Evolutionary conservation across 768 basidiomycete genomes (phyloP).

Genomic region (Neoboletus brunneissimus): DNA sequence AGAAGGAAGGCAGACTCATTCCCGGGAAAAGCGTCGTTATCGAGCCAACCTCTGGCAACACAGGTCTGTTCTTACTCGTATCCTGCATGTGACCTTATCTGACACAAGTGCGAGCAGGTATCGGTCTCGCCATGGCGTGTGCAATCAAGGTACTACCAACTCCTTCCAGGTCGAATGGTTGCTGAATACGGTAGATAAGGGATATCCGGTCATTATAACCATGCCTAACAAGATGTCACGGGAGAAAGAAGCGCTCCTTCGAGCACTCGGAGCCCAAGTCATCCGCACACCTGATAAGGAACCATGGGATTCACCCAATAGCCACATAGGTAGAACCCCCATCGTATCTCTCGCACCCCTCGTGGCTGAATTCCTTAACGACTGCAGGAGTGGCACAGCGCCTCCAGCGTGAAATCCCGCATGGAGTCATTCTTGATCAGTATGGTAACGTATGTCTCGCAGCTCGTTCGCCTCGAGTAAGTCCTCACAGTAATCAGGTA

Average conservation of each 20-base stretch:
- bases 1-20: slow-evolving; percentile 78
- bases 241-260: slow-evolving; percentile 91
- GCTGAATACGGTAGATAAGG: slow-evolving; percentile 86
- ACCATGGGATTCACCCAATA: slow-evolving; percentile 84
- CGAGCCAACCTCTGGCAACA: slow-evolving; percentile 94
- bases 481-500: slow-evolving; percentile 36
- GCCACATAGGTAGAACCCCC: slow-evolving; percentile 80
- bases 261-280: slow-evolving; percentile 91
- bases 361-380: slow-evolving; percentile 88
- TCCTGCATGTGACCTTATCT: background rate
- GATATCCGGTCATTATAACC: slow-evolving; percentile 86
- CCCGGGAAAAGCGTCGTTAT: slow-evolving; percentile 90
- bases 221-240: slow-evolving; percentile 95
- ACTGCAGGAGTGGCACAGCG: slow-evolving; percentile 80
- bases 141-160: slow-evolving; percentile 76
- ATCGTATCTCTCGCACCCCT: slow-evolving; percentile 38
- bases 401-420: slow-evolving; percentile 73
- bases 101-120: slow-evolving; percentile 47
- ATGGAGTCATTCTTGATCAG: slow-evolving; percentile 91
- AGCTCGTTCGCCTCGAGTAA: background rate
- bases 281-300: slow-evolving; percentile 91
- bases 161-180: slow-evolving; percentile 27
- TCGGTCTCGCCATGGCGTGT: slow-evolving; percentile 90
- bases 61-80: slow-evolving; percentile 52
- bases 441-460: slow-evolving; percentile 63